Evolutionary conservation across 2,329 filamentous ascomycete genomes (phyloP), one percentile per base, ranked within the genome.

Genomic region (Didymella arachidicola): DNA sequence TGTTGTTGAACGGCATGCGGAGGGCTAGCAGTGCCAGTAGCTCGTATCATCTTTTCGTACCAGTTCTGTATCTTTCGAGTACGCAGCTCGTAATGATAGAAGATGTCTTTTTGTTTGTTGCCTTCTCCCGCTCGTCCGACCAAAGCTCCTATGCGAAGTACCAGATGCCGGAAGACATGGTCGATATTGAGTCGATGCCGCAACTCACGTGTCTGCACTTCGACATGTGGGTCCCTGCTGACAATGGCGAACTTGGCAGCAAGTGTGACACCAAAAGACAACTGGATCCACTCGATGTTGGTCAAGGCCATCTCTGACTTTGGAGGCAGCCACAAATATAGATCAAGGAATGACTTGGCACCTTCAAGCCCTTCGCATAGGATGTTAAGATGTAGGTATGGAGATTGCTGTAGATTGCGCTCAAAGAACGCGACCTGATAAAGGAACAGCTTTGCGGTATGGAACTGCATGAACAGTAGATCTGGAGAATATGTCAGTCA

Each of bases 211-310:
- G 69, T 72, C 29, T 68, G 66, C 1, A 39, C 46, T 39, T 72
- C 69, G 2, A 73, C 66, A 14, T 57, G 58, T 8, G 67, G 67
- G 11, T 68, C 56, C 36, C 62, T 67, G 49, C 67, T 65, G n/a
- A 72, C 66, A 18, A 74, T 69, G 22, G 68, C 62, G 22, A 74
- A 71, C 38, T 73, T 73, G 6, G 70, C 68, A 11, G 71, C 71
- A 12, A 72, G 64, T 1, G 70, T 74, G 8, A 72, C 61, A 27
- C 67, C 71, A 54, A 79, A 79, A 4, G 71, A 76, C 16, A 79
- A 51, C 57, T 80, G 78, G 2, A 80, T 67, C 77, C 78, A 79
- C 57, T 79, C 71, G 1, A 75, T 67, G 48, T 79, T 79, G 34
- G 73, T 79, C 18, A 79, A 69, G 1, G 65, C 64, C 43, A 73